A percentile compares a stretch with the other conserved stretches of the same genome.
Conservation (phyloP, 345 rosid genomes). For the Gossypioides kirkii region DNA sequence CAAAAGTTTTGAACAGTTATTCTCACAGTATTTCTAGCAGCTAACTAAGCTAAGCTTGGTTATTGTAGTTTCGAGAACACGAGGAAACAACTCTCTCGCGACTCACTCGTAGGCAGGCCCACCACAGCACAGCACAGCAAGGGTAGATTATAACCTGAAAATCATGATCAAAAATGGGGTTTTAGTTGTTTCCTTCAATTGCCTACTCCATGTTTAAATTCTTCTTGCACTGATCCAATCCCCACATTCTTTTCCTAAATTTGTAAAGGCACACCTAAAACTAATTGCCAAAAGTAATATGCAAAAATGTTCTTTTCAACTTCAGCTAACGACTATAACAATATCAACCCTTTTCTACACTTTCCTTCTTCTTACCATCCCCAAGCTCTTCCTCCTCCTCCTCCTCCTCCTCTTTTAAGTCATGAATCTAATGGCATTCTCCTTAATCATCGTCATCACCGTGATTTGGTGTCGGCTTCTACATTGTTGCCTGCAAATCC, state of each 20-base stretch:
- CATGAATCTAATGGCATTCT: constrained; percentile 10
- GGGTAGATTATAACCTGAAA: no score
- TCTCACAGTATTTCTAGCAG: no score
- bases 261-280: not conserved
- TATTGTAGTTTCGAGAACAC: no score
- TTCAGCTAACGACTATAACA: not conserved
- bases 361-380: constrained; percentile 13
- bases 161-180: not conserved
- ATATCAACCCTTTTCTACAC: constrained; percentile 12
- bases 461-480: constrained; percentile 15
- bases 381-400: not conserved
- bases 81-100: no score
- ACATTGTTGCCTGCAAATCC: constrained; percentile 13
- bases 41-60: no score
- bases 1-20: no score
- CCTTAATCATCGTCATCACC: constrained; percentile 16
- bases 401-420: constrained; percentile 13
- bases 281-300: not conserved
- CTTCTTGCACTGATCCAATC: not conserved
- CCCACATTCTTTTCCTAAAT: not conserved
- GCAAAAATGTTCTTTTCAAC: constrained; percentile 27
- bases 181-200: not conserved
- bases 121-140: no score
- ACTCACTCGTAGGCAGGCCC: no score
- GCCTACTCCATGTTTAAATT: not conserved